These are phyloP conservation scores for Andrographis paniculata DNA, from an alignment of 305 asterid species.

Conservation along the genomic window DNA sequence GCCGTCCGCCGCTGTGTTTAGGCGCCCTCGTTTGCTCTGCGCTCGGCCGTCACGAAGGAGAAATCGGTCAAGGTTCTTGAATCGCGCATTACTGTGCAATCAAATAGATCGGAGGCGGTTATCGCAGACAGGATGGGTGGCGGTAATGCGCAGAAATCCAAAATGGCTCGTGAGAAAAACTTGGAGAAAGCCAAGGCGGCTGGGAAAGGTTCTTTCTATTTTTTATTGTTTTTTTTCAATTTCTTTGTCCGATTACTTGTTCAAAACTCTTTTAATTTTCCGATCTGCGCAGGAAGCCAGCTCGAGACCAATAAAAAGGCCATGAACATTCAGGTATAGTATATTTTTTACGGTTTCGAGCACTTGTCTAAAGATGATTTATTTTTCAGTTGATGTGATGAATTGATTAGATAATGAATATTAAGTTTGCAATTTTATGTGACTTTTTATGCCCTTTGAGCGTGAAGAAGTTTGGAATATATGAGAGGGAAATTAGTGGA, in stretches of 20 bases:
- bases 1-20: slow-evolving; percentile 2
- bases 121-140: slow-evolving; percentile 35
- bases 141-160: slow-evolving; percentile 46
- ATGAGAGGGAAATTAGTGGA: not conserved
- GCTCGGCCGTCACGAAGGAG: too few relatives aligned
- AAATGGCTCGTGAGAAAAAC: slow-evolving; percentile 55
- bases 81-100: too few relatives aligned
- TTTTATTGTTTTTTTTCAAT: not conserved
- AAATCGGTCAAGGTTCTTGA: too few relatives aligned
- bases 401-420: too few relatives aligned
- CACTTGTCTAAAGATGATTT: too few relatives aligned
- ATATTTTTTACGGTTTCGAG: not conserved
- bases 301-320: slow-evolving; percentile 47
- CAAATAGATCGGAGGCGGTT: not conserved
- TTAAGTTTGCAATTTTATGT: not conserved
- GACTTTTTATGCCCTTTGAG: not conserved
- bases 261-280: slow-evolving; percentile 7
- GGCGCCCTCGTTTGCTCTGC: too few relatives aligned
- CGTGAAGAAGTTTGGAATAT: not conserved
- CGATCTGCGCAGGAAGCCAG: slow-evolving; percentile 38
- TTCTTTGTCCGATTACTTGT: slow-evolving; percentile 6
- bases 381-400: too few relatives aligned
- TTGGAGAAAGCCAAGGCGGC: slow-evolving; percentile 41
- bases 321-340: slow-evolving; percentile 42
- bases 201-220: slow-evolving; percentile 24